Evolutionary conservation across 2,329 filamentous ascomycete species (phyloP).

Genomic region (Paecilomyces fulvus): DNA sequence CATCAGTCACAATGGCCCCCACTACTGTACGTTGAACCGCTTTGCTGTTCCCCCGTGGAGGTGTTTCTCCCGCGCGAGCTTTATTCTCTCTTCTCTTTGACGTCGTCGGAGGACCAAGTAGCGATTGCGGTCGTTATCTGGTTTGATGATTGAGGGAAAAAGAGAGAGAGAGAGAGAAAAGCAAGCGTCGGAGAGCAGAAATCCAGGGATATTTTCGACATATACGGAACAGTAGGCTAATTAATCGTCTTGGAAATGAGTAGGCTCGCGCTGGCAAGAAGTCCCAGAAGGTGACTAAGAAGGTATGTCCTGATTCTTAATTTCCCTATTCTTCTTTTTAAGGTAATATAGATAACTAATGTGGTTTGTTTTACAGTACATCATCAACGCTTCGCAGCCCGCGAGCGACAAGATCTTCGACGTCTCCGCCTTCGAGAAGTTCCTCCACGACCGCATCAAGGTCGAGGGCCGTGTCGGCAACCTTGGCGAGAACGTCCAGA

Average conservation of each 20-base stretch:
- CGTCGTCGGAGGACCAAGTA: not conserved
- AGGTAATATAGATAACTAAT: slow-evolving; percentile 6
- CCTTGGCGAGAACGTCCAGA: slow-evolving; percentile 86
- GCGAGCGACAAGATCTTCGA: slow-evolving; percentile 99
- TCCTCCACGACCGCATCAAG: slow-evolving; percentile 99
- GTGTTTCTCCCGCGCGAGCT: slow-evolving; percentile 3
- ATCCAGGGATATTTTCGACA: slow-evolving; percentile 17
- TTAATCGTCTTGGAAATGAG: slow-evolving; percentile 40
- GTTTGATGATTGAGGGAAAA: slow-evolving; percentile 1
- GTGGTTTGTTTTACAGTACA: slow-evolving; percentile 56
- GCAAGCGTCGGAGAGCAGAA: slow-evolving; percentile 5
- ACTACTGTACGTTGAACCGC: slow-evolving; percentile 78
- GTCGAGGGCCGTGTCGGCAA: slow-evolving; percentile 97
- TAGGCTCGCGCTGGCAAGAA: slow-evolving; percentile 37
- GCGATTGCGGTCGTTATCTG: not conserved
- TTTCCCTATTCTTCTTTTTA: not conserved
- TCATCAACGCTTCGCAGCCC: slow-evolving; percentile 98
- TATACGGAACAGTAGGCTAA: slow-evolving; percentile 88
- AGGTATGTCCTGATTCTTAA: slow-evolving; percentile 25
- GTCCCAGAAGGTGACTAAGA: slow-evolving; percentile 42
- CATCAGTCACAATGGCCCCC: slow-evolving; percentile 67
- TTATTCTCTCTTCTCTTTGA: slow-evolving; percentile 13
- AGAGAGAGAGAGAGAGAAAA: not conserved
- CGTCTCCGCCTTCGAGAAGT: slow-evolving; percentile 97
- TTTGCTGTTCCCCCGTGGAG: slow-evolving; percentile 77